Evolutionary conservation across 306 rosid species (phyloP), one percentile per base, ranked within the genome.

Genomic region (Vigna unguiculata): DNA sequence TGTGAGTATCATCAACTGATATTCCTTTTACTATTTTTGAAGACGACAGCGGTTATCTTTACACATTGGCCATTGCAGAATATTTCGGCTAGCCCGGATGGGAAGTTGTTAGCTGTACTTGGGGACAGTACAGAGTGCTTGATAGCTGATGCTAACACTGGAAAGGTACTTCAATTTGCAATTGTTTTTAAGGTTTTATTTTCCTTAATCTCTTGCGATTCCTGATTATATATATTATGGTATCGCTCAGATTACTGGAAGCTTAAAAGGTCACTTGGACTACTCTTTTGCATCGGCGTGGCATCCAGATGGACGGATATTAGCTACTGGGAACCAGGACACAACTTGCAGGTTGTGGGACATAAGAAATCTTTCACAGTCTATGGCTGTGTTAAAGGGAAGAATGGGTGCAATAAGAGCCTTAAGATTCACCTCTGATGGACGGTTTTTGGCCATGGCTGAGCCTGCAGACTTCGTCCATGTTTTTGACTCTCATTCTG

Each of bases 241-340:
- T 6, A 69, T 65, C 45, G 1, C 30, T 34, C 75, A 96, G 98
- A 82, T 87, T 54, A 72, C 78, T 2, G 93, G 83, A 21, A 90
- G 60, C 75, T 89, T 96, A 22, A 89, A 80, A 79, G 99, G 99
- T 62, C 99, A 96, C 86, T 78, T 89, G 81, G 99, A 92, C 83
- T 92, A 96, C 71, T 91, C 91, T 32, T 96, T 96, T 66, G 72
- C 99, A 19, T 96, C 98, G 0, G 99, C 97, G 5, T 96, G 99
- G 99, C 98, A 96, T 85, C 99, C 98, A 7, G 87, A 96, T 69
- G 97, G 97, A 41, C 82, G 32, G 48, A 89, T 89, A 51, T 81
- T 96, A 78, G 99, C 99, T 34, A 92, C 98, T 1, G 99, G 99
- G 57, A 96, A 92, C 76, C 99, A 96, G 85, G 99, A 96, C 85